These are phyloP conservation scores for Fistulinella prunicolor DNA, from an alignment of 768 basidiomycete genomes.

Conservation along the genomic window DNA sequence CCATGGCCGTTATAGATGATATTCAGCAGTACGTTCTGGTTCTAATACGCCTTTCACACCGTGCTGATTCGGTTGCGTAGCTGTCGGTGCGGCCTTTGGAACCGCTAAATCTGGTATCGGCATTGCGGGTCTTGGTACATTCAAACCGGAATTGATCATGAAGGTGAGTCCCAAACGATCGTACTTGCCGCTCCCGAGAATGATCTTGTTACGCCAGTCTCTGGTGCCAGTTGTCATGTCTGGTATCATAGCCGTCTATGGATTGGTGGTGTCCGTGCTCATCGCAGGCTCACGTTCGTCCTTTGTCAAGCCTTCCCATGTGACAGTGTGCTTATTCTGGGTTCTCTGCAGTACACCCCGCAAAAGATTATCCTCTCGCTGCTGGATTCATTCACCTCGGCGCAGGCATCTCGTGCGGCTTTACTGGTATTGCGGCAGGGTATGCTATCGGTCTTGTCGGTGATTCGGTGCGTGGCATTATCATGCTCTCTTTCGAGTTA, in stretches of 20 bases:
- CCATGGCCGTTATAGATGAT: constrained; percentile 67
- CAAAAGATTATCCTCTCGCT: constrained; percentile 72
- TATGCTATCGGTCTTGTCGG: constrained; percentile 94
- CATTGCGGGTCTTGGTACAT: constrained; percentile 90
- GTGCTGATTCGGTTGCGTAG: constrained; percentile 37
- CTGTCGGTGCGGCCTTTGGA: constrained; percentile 93
- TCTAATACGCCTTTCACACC: background rate
- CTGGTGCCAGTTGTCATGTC: constrained; percentile 98
- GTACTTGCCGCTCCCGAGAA: background rate
- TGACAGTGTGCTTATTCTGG: constrained; percentile 13
- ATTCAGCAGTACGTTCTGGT: constrained; percentile 74
- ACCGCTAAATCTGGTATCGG: constrained; percentile 97
- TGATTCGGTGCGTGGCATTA: constrained; percentile 67
- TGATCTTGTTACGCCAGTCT: constrained; percentile 49
- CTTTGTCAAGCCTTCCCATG: background rate
- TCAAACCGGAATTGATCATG: constrained; percentile 97
- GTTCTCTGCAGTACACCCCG: constrained; percentile 50
- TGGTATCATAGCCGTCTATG: constrained; percentile 97
- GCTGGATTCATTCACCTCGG: constrained; percentile 91
- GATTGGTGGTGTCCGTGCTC: constrained; percentile 91
- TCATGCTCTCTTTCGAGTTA: background rate
- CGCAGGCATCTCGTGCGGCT: constrained; percentile 86
- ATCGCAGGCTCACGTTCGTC: constrained; percentile 68
- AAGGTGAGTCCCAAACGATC: constrained; percentile 51
- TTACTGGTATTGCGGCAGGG: constrained; percentile 90